Conservation (phyloP, 2,329 filamentous ascomycete genomes). For the Aspergillus ochraceus region DNA sequence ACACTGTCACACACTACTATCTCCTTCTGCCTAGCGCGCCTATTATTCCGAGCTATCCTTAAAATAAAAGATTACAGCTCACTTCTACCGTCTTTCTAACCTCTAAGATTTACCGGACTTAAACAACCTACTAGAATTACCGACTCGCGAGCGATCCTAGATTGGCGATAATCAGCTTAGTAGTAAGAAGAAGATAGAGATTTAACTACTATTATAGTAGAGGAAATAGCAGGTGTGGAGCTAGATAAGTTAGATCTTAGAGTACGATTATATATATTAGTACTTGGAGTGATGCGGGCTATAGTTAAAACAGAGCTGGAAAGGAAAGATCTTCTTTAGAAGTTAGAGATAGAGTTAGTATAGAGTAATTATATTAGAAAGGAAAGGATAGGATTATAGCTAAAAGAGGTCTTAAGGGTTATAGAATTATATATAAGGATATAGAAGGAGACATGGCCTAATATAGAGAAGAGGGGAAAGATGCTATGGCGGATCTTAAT, state of each 20-base stretch:
- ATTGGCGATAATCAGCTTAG: conserved; percentile 13
- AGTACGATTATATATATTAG: conserved; percentile 21
- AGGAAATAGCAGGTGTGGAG: conserved; percentile 18
- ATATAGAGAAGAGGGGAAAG: conserved; percentile 17
- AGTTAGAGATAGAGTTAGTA: conserved; percentile 20
- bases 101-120: too few species aligned
- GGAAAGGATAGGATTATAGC: conserved; percentile 17
- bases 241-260: conserved; percentile 18
- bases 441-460: conserved; percentile 21
- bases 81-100: too few species aligned
- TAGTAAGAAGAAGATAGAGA: conserved; percentile 21
- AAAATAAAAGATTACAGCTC: too few species aligned
- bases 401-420: conserved; percentile 17
- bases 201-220: conserved; percentile 18
- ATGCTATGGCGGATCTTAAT: conserved; percentile 22
- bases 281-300: conserved; percentile 21
- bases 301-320: conserved; percentile 13
- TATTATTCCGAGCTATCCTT: too few species aligned
- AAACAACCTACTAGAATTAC: too few species aligned
- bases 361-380: conserved; percentile 13
- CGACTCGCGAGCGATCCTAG: too few species aligned
- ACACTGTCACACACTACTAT: too few species aligned
- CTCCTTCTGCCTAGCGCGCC: too few species aligned
- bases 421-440: conserved; percentile 19
- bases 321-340: conserved; percentile 16